These are phyloP conservation scores for Neophaeococcomyces mojaviensis DNA, from an alignment of 2,329 filamentous ascomycete species.

Conservation along the genomic window DNA sequence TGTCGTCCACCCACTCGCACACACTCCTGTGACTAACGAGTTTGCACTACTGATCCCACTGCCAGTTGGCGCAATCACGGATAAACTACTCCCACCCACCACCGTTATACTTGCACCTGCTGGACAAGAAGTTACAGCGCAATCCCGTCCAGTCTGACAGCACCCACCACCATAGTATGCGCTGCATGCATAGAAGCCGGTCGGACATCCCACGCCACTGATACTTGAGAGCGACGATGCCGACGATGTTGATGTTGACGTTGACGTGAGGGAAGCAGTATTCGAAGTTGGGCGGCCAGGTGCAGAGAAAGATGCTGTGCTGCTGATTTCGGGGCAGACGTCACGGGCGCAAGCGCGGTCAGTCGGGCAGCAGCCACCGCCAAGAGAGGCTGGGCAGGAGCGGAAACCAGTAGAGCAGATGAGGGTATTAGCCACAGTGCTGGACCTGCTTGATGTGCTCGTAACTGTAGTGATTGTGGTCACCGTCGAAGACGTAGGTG, in stretches of 20 bases:
- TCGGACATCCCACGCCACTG: conserved; percentile 56
- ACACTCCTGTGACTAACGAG: conserved; percentile 39
- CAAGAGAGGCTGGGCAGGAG: conserved; percentile 39
- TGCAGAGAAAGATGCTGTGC: conserved; percentile 25
- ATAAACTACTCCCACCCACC: conserved; percentile 56
- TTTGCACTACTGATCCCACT: conserved; percentile 33
- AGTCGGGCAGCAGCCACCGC: conserved; percentile 38
- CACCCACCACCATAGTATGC: conserved; percentile 76
- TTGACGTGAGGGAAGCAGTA: conserved; percentile 19
- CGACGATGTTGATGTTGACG: conserved; percentile 32
- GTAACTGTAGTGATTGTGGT: conserved; percentile 27
- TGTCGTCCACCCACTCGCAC: conserved; percentile 71
- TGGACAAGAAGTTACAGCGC: conserved; percentile 72
- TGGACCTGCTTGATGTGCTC: conserved; percentile 31
- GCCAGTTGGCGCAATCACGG: conserved; percentile 56
- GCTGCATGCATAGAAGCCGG: conserved; percentile 83
- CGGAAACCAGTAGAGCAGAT: conserved; percentile 39
- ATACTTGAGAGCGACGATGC: conserved; percentile 25
- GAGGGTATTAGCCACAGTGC: conserved; percentile 26
- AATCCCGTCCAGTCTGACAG: conserved; percentile 81
- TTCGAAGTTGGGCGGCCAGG: conserved; percentile 33
- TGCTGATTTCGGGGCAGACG: conserved; percentile 30
- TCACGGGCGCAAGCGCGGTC: conserved; percentile 37
- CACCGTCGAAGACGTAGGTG: conserved; percentile 30
- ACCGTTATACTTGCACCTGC: conserved; percentile 55